A percentile compares a stretch with the other conserved stretches of the same genome.
Conservation (phyloP, 1,284 basidiomycete species). For the Puccinia novopanici region DNA sequence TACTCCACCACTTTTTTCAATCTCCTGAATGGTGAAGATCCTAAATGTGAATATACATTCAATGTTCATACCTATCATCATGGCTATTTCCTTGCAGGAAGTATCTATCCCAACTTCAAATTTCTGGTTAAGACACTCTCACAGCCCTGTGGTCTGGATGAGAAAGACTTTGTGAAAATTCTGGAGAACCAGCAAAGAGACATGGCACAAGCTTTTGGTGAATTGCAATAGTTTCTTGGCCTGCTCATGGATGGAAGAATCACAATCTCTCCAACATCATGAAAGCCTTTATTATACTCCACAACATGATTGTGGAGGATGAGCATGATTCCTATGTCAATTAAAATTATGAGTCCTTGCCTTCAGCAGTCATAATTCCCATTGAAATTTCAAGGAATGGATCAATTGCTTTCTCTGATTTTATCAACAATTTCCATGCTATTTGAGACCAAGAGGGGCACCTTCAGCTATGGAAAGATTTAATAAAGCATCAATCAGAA, state of each 20-base stretch:
- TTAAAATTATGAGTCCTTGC: too few species aligned
- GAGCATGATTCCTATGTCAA: not conserved
- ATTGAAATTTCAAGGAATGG: too few species aligned
- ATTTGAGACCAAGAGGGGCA: too few species aligned
- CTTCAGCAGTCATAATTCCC: too few species aligned
- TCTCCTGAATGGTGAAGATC: not conserved
- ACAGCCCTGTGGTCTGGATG: not conserved
- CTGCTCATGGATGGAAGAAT: not conserved
- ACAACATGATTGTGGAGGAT: constrained; percentile 29
- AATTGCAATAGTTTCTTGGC: not conserved
- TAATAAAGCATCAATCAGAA: too few species aligned
- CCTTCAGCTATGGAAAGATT: too few species aligned
- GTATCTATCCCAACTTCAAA: constrained; percentile 19
- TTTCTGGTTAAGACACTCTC: not conserved
- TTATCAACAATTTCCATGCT: too few species aligned
- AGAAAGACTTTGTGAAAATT: not conserved
- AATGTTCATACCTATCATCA: not conserved
- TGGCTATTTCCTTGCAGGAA: constrained; percentile 5
- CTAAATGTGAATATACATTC: not conserved
- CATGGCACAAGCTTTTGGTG: constrained; percentile 3
- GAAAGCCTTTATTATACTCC: constrained; percentile 23
- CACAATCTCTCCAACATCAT: not conserved
- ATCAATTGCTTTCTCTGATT: too few species aligned
- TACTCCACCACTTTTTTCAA: not conserved
- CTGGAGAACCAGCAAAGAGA: not conserved